Evolutionary conservation across 495 filamentous ascomycete genomes (phyloP).

Genomic region (Antarctomyces pellizariae): DNA sequence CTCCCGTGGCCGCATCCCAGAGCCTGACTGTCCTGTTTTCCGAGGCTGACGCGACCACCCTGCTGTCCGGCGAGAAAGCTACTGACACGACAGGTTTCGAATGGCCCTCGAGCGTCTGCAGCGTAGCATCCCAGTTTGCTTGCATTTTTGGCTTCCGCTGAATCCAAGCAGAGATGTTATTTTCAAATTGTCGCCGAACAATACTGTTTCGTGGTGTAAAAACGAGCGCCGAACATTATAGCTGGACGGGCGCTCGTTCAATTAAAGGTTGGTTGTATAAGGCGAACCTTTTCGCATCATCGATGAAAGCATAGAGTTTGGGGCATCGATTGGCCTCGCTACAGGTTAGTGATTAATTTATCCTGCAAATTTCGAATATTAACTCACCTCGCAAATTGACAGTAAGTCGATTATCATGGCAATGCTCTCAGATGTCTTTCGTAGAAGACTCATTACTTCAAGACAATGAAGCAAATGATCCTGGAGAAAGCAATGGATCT

Average conservation of each 20-base stretch:
- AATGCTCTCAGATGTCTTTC: conserved; percentile 12
- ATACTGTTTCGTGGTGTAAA: conserved; percentile 9
- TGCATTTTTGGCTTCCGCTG: conserved; percentile 1
- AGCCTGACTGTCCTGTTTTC: conserved; percentile 7
- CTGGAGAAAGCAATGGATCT: conserved; percentile 15
- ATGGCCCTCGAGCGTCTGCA: conserved; percentile 12
- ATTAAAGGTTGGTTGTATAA: conserved; percentile 4
- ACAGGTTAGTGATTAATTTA: too few species aligned
- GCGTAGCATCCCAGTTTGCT: conserved; percentile 3
- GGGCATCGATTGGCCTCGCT: not conserved
- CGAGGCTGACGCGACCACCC: conserved; percentile 7
- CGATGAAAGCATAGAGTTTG: conserved; percentile 3
- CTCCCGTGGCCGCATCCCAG: conserved; percentile 13
- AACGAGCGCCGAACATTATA: conserved; percentile 10
- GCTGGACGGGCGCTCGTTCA: conserved; percentile 12
- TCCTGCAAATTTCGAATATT: too few species aligned
- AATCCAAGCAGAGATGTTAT: conserved; percentile 6
- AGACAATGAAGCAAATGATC: conserved; percentile 23
- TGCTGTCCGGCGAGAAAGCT: conserved; percentile 17
- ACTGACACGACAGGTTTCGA: conserved; percentile 8
- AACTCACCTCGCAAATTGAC: conserved; percentile 7
- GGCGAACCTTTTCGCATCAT: conserved; percentile 1
- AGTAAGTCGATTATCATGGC: conserved; percentile 9
- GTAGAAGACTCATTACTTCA: conserved; percentile 19
- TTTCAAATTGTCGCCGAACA: conserved; percentile 6